These are phyloP conservation scores for Cucurbita moschata DNA, from an alignment of 306 rosid genomes.

Conservation along the genomic window DNA sequence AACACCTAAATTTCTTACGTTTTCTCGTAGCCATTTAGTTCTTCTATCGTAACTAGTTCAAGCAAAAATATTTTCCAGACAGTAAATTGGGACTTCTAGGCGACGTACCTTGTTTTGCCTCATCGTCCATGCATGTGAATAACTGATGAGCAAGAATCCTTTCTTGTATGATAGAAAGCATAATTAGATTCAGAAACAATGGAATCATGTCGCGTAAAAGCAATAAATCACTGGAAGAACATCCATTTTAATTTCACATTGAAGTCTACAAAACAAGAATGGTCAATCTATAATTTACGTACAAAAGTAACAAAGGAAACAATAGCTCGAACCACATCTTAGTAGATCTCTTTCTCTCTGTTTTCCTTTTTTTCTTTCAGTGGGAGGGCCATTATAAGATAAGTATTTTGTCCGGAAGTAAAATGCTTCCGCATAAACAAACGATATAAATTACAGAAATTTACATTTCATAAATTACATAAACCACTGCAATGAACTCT, in stretches of 20 bases:
- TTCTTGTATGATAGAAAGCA: background rate
- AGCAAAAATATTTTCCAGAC: background rate
- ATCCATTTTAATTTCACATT: background rate
- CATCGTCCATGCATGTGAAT: background rate
- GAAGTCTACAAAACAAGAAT: background rate
- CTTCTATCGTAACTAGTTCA: background rate
- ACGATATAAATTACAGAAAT: constrained; percentile 48
- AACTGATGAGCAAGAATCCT: background rate
- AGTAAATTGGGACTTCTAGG: background rate
- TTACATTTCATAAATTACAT: constrained; percentile 32
- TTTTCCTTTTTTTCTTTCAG: background rate
- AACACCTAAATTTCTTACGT: background rate
- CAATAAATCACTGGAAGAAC: background rate
- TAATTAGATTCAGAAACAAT: background rate
- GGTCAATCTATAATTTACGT: constrained; percentile 3
- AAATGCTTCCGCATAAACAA: constrained; percentile 16
- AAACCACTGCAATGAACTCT: constrained; percentile 44
- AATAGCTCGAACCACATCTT: constrained; percentile 5
- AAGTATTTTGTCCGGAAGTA: background rate
- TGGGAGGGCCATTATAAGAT: background rate
- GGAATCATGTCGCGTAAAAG: background rate
- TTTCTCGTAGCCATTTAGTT: background rate
- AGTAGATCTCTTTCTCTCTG: background rate
- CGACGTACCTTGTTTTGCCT: background rate
- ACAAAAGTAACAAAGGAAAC: background rate